phyloP scores from a whole-genome alignment of 306 rosid species.

The barrel medic (Medicago truncatula) region MtrunA17r5.0-ANR NC_053045.1:58389001-58389500 shows the following conservation, averaged over 20 bases:
- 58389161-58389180: background rate
- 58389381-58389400: conserved; percentile 31
- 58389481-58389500: conserved; percentile 91
- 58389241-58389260: background rate
- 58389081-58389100: background rate
- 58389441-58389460: conserved; percentile 75
- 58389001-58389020: background rate
- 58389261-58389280: background rate
- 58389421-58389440: conserved; percentile 76
- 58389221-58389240: conserved; percentile 9
- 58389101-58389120: conserved; percentile 16
- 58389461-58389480: conserved; percentile 98
- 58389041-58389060: background rate
- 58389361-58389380: conserved; percentile 8
- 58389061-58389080: conserved; percentile 5
- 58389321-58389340: conserved; percentile 23
- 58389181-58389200: background rate
- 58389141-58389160: conserved; percentile 2
- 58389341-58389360: background rate
- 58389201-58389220: background rate
- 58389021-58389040: background rate
- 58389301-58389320: conserved; percentile 1
- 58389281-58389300: conserved; percentile 1
- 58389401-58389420: conserved; percentile 33
- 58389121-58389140: background rate